Conservation (phyloP, 768 basidiomycete genomes). For the Amanita molliuscula region DNA sequence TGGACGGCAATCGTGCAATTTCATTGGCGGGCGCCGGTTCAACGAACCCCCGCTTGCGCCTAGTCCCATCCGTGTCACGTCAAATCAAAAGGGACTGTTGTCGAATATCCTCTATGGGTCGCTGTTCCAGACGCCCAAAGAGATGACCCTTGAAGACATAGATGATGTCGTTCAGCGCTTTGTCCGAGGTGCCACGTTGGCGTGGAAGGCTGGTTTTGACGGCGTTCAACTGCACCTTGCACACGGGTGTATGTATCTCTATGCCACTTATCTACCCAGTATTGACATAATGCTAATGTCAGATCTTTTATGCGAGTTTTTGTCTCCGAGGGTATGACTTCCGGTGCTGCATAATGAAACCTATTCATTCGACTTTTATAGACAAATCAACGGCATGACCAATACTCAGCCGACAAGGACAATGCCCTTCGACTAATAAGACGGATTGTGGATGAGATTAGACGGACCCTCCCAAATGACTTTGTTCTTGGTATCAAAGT, state of each 20-base stretch:
- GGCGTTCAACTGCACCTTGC: slow-evolving; percentile 80
- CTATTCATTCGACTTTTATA: slow-evolving; percentile 5
- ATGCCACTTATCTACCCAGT: background rate
- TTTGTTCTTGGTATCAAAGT: slow-evolving; percentile 76
- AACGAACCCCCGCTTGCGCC: slow-evolving; percentile 61
- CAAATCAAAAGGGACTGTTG: slow-evolving; percentile 16
- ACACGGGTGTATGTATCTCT: slow-evolving; percentile 63
- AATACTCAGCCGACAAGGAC: slow-evolving; percentile 33
- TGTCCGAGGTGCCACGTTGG: slow-evolving; percentile 54
- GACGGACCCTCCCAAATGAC: slow-evolving; percentile 36
- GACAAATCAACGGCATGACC: slow-evolving; percentile 47
- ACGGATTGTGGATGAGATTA: slow-evolving; percentile 45
- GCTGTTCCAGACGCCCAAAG: slow-evolving; percentile 53
- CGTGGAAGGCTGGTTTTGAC: slow-evolving; percentile 65
- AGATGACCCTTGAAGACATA: slow-evolving; percentile 53
- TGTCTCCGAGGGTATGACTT: slow-evolving; percentile 3
- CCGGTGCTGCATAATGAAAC: background rate
- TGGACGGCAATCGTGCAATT: slow-evolving; percentile 73
- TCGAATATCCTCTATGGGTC: slow-evolving; percentile 31
- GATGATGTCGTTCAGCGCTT: slow-evolving; percentile 51
- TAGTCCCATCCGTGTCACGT: slow-evolving; percentile 45
- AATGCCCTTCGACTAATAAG: slow-evolving; percentile 49
- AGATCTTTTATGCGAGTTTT: background rate
- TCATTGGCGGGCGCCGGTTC: slow-evolving; percentile 57
- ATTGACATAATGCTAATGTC: background rate